Evolutionary conservation across 495 filamentous ascomycete genomes (phyloP).

Genomic region (Podospora pseudopauciseta): DNA sequence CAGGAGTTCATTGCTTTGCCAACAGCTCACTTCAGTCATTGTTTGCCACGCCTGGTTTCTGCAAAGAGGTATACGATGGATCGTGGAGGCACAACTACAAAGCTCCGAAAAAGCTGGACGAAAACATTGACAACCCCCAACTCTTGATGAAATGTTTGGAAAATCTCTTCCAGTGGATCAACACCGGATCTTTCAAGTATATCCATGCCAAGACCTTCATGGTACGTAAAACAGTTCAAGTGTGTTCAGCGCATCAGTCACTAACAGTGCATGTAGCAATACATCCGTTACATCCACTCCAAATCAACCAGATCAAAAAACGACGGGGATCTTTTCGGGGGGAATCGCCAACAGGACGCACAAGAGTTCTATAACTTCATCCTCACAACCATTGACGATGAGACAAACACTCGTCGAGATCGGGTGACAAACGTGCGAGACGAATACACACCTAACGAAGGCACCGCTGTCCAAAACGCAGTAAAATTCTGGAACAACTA

Average conservation of each 20-base stretch:
- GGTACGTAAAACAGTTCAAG: constrained; percentile 60
- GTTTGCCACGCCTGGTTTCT: constrained; percentile 68
- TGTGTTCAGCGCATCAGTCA: constrained; percentile 39
- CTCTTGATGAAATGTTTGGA: constrained; percentile 72
- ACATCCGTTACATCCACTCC: constrained; percentile 34
- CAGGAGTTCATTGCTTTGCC: constrained; percentile 84
- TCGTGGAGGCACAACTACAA: constrained; percentile 49
- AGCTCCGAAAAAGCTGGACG: constrained; percentile 49
- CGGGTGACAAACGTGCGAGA: constrained; percentile 17
- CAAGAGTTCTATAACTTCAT: constrained; percentile 43
- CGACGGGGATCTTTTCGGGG: constrained; percentile 33
- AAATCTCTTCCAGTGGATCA: constrained; percentile 63
- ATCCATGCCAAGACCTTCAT: constrained; percentile 60
- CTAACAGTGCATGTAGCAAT: constrained; percentile 37
- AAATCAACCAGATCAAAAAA: constrained; percentile 16
- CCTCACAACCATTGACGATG: constrained; percentile 37
- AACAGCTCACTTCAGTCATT: constrained; percentile 84
- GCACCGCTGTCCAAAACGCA: constrained; percentile 26
- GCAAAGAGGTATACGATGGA: constrained; percentile 59
- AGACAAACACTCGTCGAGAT: constrained; percentile 38
- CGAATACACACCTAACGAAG: constrained; percentile 21
- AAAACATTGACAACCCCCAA: constrained; percentile 72
- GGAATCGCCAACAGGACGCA: constrained; percentile 40
- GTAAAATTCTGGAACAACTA: constrained; percentile 32
- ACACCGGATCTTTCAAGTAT: constrained; percentile 60